A percentile compares a stretch with the other conserved stretches of the same genome.
These are phyloP conservation scores for Sphagnum tenellum DNA, from an alignment of 225 moss, liverwort and hornwort species.

Conservation along the genomic window DNA sequence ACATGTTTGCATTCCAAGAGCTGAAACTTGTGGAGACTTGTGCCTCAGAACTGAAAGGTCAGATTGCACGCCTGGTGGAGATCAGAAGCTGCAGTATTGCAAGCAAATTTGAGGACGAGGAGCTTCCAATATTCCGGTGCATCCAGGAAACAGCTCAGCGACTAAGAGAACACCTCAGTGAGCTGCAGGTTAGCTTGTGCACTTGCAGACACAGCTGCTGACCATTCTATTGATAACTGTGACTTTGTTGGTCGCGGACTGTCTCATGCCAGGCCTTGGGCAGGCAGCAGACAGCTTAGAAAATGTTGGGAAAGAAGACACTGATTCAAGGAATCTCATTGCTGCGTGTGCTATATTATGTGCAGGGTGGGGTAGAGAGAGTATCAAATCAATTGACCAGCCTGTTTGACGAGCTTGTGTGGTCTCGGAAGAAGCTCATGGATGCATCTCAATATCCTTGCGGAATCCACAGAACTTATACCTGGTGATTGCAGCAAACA, in stretches of 20 bases:
- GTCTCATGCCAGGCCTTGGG: too few relatives aligned
- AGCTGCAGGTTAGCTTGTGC: slow-evolving; percentile 13
- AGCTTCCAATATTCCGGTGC: slow-evolving; percentile 1
- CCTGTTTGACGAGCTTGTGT: slow-evolving; percentile 34
- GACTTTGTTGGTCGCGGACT: too few relatives aligned
- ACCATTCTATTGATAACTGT: too few relatives aligned
- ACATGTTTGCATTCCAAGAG: slow-evolving; percentile 20
- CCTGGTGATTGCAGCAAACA: too few relatives aligned
- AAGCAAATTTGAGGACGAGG: background rate
- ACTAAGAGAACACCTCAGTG: slow-evolving; percentile 7
- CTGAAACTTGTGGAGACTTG: slow-evolving; percentile 23
- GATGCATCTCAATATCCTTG: slow-evolving; percentile 15
- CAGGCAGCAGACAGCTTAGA: too few relatives aligned
- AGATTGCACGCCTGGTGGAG: slow-evolving; percentile 7
- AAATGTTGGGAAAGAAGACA: too few relatives aligned
- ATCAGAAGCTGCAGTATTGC: too few relatives aligned
- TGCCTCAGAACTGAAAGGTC: slow-evolving; percentile 4
- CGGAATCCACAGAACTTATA: too few relatives aligned
- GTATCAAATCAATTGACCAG: slow-evolving; percentile 30
- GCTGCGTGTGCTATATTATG: too few relatives aligned
- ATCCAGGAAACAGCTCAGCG: slow-evolving; percentile 9
- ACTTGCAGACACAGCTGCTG: too few relatives aligned
- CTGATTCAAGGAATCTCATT: too few relatives aligned
- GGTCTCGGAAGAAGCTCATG: slow-evolving; percentile 28
- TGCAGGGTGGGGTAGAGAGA: slow-evolving; percentile 23